Base-by-base conservation (phyloP, 2,329 filamentous ascomycete genomes). In the Anthostomella pinea region DNA sequence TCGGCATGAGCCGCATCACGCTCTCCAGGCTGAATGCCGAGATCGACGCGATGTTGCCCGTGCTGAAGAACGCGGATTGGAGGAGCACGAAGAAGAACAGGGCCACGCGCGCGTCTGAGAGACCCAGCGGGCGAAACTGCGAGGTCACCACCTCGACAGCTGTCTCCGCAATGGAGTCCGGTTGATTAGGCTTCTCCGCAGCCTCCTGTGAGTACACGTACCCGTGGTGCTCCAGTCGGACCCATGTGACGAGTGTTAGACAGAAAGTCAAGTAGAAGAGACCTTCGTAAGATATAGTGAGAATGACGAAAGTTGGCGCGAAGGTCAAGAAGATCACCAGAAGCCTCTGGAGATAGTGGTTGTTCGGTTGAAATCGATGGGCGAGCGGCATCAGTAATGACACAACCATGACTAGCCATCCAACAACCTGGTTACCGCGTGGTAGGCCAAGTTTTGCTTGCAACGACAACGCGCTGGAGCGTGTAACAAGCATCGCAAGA, bases 251-350 rank as follows among this genome's bases (percentile, higher is more conserved):
- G 5, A 98, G 68, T 15, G 83, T 86, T 35, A 85, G 69, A 56
- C 83, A 89, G 64, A 96, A 98, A 8, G 84, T 81, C 41, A 96
- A 79, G 64, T 97, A 98, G 63, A 98, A 98, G 2, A 98, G 73
- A 0, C 91, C 91, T 63, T 98, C 93, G 66, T 95, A 98, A 1
- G 91, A 96, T 52, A 97, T 96, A 6, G 90, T 95, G 33, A 98
- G 78, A 54, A 98, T 91, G 57, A 98, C 85, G 64, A 97, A 98
- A 2, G 85, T 85, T 0, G 93, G 93, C 0, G 91, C 85, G 59
- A 94, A 97, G 5, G 90, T 86, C 31, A 98, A 72, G 67, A 97
- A 98, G 35, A 96, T 81, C 51, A 95, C 79, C 49, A 90, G 75
- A 4, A 98, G 71, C 16, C 90, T 83, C 61, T 97, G 90, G 49